Conservation (phyloP, 768 basidiomycete species). For the Flagelloscypha sp. region DNA sequence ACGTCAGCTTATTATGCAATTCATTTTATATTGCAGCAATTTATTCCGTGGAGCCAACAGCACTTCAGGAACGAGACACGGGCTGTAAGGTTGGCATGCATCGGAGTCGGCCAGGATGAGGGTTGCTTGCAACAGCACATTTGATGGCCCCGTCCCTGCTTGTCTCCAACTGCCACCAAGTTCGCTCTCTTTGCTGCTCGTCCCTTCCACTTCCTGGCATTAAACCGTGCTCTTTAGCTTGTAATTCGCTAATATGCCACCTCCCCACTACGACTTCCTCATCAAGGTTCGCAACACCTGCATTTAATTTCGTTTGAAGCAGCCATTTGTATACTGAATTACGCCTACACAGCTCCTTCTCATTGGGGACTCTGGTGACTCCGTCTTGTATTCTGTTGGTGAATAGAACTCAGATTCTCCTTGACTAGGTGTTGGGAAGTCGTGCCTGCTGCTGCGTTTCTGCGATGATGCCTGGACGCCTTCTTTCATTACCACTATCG, state of each 20-base stretch:
- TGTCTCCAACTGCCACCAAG: too few relatives aligned
- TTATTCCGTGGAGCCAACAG: not conserved
- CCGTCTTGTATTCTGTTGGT: conserved; percentile 9
- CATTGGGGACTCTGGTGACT: conserved; percentile 88
- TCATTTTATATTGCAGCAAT: not conserved
- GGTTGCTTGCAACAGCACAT: not conserved
- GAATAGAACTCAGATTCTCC: conserved; percentile 5
- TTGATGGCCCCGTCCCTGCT: not conserved
- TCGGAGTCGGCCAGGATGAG: not conserved
- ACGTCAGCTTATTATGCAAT: too few relatives aligned
- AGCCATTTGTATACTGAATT: conserved; percentile 9
- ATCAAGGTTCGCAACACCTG: conserved; percentile 60
- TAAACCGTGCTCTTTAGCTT: too few relatives aligned
- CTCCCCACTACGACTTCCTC: conserved; percentile 95
- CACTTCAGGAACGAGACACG: not conserved
- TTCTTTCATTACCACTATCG: conserved; percentile 98
- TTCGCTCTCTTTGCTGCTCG: too few relatives aligned
- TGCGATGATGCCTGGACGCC: conserved; percentile 99
- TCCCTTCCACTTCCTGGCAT: too few relatives aligned
- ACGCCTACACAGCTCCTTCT: conserved; percentile 63
- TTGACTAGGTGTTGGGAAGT: conserved; percentile 83
- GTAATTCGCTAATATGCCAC: conserved; percentile 55
- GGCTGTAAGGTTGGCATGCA: too few relatives aligned
- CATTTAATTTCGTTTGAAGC: too few relatives aligned
- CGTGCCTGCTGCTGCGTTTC: conserved; percentile 90